These are phyloP conservation scores for Ogataea pignaliae DNA, from an alignment of 805 yeast species.

Conservation along the genomic window DNA sequence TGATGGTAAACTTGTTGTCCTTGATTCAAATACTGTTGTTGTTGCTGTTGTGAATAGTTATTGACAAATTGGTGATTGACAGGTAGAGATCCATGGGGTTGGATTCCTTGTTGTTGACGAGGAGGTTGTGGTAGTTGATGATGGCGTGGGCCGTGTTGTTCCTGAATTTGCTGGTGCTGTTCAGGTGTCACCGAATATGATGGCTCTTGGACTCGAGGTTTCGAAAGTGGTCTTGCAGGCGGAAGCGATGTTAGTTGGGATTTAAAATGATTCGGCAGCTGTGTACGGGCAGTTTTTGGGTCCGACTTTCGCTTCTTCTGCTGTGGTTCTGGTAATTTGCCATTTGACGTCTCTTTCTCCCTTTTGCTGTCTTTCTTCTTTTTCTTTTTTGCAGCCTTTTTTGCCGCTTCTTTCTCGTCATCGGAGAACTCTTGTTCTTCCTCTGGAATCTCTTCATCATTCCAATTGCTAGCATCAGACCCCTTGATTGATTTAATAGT, in stretches of 20 bases:
- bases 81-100: too few relatives aligned
- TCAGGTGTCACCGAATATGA: background rate
- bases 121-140: background rate
- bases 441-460: constrained; percentile 90
- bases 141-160: background rate
- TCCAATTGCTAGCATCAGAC: constrained; percentile 90
- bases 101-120: too few relatives aligned
- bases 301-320: constrained; percentile 7
- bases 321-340: constrained; percentile 5
- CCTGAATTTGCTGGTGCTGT: background rate
- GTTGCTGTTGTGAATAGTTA: too few relatives aligned
- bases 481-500: constrained; percentile 70
- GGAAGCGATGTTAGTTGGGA: constrained; percentile 22
- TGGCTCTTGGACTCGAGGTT: constrained; percentile 11
- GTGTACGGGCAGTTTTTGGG: background rate
- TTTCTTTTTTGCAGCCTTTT: constrained; percentile 59
- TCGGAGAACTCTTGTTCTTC: constrained; percentile 95
- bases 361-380: constrained; percentile 41
- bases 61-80: too few relatives aligned
- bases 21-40: too few relatives aligned
- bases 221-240: constrained; percentile 7
- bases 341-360: constrained; percentile 7
- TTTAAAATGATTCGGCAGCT: constrained; percentile 16
- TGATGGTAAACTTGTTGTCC: too few relatives aligned
- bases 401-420: constrained; percentile 80